Evolutionary conservation across 768 basidiomycete genomes (phyloP).

Genomic region (Chlorophyllum brunneum): DNA sequence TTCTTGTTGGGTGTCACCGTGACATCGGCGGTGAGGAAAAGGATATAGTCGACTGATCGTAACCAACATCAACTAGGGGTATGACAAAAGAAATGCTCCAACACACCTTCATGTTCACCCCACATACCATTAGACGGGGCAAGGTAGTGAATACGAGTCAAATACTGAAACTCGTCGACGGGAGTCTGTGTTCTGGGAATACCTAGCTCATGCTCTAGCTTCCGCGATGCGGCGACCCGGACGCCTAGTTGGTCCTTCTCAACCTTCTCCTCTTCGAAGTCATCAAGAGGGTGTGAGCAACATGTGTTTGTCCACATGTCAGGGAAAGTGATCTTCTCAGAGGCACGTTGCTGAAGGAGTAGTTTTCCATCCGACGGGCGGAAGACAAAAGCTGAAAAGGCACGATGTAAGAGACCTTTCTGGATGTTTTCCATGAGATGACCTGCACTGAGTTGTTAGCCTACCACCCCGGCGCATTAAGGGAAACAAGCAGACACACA

Average conservation of each 20-base stretch:
- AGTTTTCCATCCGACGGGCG: conserved; percentile 91
- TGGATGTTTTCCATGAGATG: conserved; percentile 98
- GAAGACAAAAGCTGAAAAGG: conserved; percentile 97
- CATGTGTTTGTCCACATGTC: conserved; percentile 99
- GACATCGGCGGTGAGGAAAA: conserved; percentile 91
- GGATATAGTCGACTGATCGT: conserved; percentile 87
- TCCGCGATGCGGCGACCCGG: conserved; percentile 85
- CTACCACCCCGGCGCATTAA: background rate
- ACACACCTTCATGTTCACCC: conserved; percentile 96
- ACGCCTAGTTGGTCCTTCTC: conserved; percentile 81
- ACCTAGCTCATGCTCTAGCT: conserved; percentile 95
- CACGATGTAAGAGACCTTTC: conserved; percentile 91
- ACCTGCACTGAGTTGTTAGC: conserved; percentile 41
- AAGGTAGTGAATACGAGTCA: conserved; percentile 96
- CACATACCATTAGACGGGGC: conserved; percentile 90
- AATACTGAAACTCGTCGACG: conserved; percentile 84
- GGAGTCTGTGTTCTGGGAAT: conserved; percentile 79
- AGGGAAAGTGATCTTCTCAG: conserved; percentile 99
- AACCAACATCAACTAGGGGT: background rate
- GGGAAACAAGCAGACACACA: conserved; percentile 50
- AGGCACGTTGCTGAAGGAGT: conserved; percentile 89
- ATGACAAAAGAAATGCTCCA: background rate
- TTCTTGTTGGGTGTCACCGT: conserved; percentile 78
- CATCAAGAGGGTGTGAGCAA: conserved; percentile 94
- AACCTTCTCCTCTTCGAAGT: conserved; percentile 80